phyloP scores from a whole-genome alignment of 2,329 filamentous ascomycete species.

The Mycosphaerella sp. region DNA sequence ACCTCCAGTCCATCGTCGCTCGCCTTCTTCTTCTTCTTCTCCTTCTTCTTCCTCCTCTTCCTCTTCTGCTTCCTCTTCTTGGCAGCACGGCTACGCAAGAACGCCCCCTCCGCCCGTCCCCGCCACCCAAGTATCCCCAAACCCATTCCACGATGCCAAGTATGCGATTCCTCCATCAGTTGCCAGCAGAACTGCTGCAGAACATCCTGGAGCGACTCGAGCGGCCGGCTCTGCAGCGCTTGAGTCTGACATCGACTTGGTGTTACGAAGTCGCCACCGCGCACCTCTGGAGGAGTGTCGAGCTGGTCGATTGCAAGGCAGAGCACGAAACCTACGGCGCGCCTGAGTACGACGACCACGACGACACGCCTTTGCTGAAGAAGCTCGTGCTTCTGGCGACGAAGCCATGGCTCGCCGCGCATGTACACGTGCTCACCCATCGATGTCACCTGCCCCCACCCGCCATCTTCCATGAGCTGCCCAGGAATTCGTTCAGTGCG shows the following conservation, averaged over 20 bases:
- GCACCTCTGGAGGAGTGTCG: constrained; percentile 39
- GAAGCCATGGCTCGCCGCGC: constrained; percentile 39
- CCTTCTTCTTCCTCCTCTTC: too few species aligned
- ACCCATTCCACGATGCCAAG: not conserved
- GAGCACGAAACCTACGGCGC: constrained; percentile 6
- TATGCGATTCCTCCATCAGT: constrained; percentile 13
- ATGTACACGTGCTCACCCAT: constrained; percentile 41
- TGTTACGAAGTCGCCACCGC: constrained; percentile 36
- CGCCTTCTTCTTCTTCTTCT: not conserved
- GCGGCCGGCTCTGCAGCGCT: constrained; percentile 27
- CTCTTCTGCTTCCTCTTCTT: not conserved
- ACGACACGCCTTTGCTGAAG: constrained; percentile 41
- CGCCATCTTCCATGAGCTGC: constrained; percentile 41
- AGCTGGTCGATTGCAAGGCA: constrained; percentile 38
- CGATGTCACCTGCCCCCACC: constrained; percentile 44
- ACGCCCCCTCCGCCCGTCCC: not conserved
- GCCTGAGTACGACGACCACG: constrained; percentile 27
- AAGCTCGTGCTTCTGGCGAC: constrained; percentile 40
- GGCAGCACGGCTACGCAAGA: not conserved
- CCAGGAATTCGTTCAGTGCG: constrained; percentile 36
- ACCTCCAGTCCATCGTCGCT: not conserved
- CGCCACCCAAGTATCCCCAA: too few species aligned
- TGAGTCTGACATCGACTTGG: constrained; percentile 35
- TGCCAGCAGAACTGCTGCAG: constrained; percentile 41
- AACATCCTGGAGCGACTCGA: constrained; percentile 36